These are phyloP conservation scores for Crithidia brevicula DNA, from an alignment of 208 protist genomes.

Conservation along the genomic window DNA sequence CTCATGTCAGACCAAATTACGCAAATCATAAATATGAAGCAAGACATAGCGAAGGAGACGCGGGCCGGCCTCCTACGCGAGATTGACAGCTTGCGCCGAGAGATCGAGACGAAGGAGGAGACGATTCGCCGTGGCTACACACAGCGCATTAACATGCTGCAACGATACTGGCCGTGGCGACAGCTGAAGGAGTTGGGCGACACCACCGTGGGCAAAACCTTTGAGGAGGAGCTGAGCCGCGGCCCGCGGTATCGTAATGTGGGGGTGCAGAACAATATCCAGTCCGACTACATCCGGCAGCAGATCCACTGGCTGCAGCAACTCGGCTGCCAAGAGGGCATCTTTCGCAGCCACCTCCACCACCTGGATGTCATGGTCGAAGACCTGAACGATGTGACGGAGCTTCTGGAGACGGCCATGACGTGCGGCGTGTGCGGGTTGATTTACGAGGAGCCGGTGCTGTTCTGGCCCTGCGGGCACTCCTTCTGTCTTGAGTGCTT, in stretches of 20 bases:
- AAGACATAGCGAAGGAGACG: conserved; percentile 29
- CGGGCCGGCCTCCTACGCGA: conserved; percentile 41
- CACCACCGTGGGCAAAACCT: conserved; percentile 71
- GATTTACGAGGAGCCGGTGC: conserved; percentile 82
- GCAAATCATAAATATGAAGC: conserved; percentile 44
- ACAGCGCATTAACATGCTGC: conserved; percentile 77
- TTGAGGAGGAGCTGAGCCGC: conserved; percentile 79
- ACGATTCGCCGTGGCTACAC: conserved; percentile 72
- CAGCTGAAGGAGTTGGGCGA: conserved; percentile 83
- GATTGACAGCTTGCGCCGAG: conserved; percentile 41
- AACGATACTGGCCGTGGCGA: conserved; percentile 89
- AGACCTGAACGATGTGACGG: conserved; percentile 84
- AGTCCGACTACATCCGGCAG: conserved; percentile 76
- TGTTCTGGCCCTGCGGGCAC: conserved; percentile 90
- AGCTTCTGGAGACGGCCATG: conserved; percentile 74
- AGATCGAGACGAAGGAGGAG: conserved; percentile 41
- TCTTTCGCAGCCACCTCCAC: conserved; percentile 66
- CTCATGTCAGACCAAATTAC: conserved; percentile 64
- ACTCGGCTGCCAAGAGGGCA: conserved; percentile 54
- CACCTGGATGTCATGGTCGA: conserved; percentile 78
- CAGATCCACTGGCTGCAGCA: conserved; percentile 80
- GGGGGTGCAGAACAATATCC: conserved; percentile 83
- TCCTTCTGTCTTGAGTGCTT: conserved; percentile 85
- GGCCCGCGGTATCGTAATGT: conserved; percentile 83
- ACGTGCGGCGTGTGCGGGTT: conserved; percentile 80